A percentile compares a stretch with the other conserved stretches of the same genome.
phyloP scores from a whole-genome alignment of 2,329 filamentous ascomycete species.

The Capronia epimyces region DNA sequence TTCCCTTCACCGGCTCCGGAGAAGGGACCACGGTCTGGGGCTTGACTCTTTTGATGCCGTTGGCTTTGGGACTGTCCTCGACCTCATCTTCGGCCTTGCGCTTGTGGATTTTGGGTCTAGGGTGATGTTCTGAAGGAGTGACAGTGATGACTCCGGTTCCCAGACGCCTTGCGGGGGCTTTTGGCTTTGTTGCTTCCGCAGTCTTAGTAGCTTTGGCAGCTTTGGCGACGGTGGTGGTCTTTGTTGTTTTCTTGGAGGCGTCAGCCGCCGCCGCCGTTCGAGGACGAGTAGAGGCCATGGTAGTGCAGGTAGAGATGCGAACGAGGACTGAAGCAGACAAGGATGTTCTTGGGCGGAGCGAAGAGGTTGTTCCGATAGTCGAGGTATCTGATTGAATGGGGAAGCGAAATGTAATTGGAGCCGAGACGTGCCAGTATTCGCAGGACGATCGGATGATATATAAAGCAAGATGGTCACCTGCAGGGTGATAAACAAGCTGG shows the following conservation, averaged over 20 bases:
- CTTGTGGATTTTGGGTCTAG: conserved; percentile 19
- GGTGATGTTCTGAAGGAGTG: conserved; percentile 2
- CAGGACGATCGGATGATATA: background rate
- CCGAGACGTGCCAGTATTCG: background rate
- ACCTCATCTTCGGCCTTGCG: conserved; percentile 26
- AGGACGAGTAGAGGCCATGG: conserved; percentile 21
- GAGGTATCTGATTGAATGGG: background rate
- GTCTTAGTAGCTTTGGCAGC: conserved; percentile 3
- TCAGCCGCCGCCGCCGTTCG: conserved; percentile 15
- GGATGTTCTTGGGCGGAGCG: background rate
- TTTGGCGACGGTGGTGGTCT: conserved; percentile 6
- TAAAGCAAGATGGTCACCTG: no score
- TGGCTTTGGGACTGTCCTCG: conserved; percentile 18
- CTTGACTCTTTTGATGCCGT: conserved; percentile 19
- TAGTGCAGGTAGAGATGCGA: background rate
- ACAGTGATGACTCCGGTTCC: background rate
- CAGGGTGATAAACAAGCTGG: no score
- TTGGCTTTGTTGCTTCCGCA: background rate
- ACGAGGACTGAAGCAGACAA: conserved; percentile 2
- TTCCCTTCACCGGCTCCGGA: conserved; percentile 1
- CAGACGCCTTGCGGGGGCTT: background rate
- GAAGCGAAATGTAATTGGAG: background rate
- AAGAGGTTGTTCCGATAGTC: background rate
- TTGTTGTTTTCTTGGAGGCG: conserved; percentile 11
- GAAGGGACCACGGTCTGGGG: background rate